Conservation (phyloP, 768 basidiomycete genomes). For the Serendipita sp. region DNA sequence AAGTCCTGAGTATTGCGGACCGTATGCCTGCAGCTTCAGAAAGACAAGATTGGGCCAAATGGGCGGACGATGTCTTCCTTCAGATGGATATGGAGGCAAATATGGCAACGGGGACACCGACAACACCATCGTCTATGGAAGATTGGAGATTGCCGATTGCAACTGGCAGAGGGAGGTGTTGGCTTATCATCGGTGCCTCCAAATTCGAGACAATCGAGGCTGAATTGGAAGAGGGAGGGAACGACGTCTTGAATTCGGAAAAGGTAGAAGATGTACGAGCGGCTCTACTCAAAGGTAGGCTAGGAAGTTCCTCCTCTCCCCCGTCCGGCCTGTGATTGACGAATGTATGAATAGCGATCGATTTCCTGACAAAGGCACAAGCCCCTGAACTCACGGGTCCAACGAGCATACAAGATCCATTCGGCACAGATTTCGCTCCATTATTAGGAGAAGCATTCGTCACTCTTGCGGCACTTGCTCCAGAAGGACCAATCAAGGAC, state of each 20-base stretch:
- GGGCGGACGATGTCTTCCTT: conserved; percentile 43
- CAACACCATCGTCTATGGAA: conserved; percentile 13
- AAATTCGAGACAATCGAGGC: conserved; percentile 39
- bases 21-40: conserved; percentile 30
- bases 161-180: conserved; percentile 35
- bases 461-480: conserved; percentile 42
- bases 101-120: conserved; percentile 13
- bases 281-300: conserved; percentile 12
- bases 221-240: conserved; percentile 28
- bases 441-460: conserved; percentile 39
- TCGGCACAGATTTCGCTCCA: neutral
- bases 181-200: conserved; percentile 41
- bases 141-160: conserved; percentile 32
- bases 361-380: conserved; percentile 22
- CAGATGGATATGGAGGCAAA: conserved; percentile 51
- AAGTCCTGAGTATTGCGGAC: conserved; percentile 45
- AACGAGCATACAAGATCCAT: neutral
- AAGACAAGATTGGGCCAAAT: conserved; percentile 40
- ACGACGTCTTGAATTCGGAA: conserved; percentile 25
- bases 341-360: conserved; percentile 13
- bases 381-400: conserved; percentile 12
- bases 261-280: conserved; percentile 43
- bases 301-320: neutral
- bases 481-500: conserved; percentile 32
- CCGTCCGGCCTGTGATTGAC: neutral